These are phyloP conservation scores for Phytophthora pisi DNA, from an alignment of 352 stramenopile species.

Conservation along the genomic window DNA sequence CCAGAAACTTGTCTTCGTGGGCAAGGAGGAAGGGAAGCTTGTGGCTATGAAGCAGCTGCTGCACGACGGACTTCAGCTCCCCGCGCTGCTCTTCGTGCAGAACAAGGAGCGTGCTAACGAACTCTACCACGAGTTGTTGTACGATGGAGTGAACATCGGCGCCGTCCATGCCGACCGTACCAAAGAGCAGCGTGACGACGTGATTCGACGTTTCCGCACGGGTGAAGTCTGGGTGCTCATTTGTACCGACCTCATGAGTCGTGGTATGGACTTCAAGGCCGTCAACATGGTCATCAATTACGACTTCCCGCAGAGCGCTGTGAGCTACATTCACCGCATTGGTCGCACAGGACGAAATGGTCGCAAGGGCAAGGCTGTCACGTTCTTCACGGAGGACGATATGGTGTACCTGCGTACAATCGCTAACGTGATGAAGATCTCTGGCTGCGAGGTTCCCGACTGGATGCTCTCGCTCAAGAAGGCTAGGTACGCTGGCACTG, in stretches of 20 bases:
- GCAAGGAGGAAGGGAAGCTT: constrained; percentile 99
- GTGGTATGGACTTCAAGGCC: constrained; percentile 99
- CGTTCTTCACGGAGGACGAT: constrained; percentile 97
- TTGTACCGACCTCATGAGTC: constrained; percentile 98
- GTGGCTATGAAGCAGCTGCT: constrained; percentile 95
- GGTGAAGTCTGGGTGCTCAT: constrained; percentile 98
- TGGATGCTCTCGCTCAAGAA: constrained; percentile 99
- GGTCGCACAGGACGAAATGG: constrained; percentile 95
- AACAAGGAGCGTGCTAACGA: constrained; percentile 98
- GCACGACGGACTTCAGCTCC: constrained; percentile 93
- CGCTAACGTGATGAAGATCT: constrained; percentile 99
- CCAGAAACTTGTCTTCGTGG: constrained; percentile 98
- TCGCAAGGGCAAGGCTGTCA: constrained; percentile 94
- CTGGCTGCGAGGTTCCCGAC: constrained; percentile 95
- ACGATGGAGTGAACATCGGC: constrained; percentile 98
- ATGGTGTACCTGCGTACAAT: constrained; percentile 96
- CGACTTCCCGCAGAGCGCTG: constrained; percentile 95
- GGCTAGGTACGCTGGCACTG: constrained; percentile 54
- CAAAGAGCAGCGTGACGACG: constrained; percentile 92
- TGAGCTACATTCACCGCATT: constrained; percentile 98
- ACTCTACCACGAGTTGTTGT: constrained; percentile 97
- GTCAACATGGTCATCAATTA: constrained; percentile 99
- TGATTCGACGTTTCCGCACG: constrained; percentile 96
- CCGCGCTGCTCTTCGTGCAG: constrained; percentile 98
- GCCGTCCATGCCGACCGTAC: constrained; percentile 97